A percentile compares a stretch with the other conserved stretches of the same genome.
These are phyloP conservation scores for Thermothelomyces thermophilus DNA, from an alignment of 2,329 filamentous ascomycete genomes.

Conservation along the genomic window DNA sequence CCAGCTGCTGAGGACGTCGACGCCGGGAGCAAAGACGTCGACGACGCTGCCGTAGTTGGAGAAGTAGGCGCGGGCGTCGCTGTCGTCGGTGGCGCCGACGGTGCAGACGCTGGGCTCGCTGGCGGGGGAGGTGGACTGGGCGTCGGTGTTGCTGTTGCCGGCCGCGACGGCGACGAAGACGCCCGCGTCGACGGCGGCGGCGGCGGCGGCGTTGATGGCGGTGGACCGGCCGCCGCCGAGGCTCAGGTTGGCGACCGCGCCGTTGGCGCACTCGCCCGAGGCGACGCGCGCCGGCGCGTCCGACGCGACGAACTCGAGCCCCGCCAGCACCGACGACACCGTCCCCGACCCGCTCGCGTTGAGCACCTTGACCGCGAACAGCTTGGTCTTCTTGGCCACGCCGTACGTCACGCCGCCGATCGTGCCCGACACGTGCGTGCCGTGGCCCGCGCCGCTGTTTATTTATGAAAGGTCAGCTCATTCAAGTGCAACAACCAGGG, in stretches of 20 bases:
- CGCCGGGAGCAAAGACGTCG: conserved; percentile 47
- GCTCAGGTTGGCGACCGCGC: conserved; percentile 50
- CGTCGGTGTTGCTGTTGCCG: conserved; percentile 41
- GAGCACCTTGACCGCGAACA: conserved; percentile 42
- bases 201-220: conserved; percentile 46
- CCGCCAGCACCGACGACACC: conserved; percentile 36
- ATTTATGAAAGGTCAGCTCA: no score
- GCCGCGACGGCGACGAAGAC: conserved; percentile 50
- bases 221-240: conserved; percentile 42
- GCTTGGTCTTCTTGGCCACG: conserved; percentile 38
- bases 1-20: conserved; percentile 42
- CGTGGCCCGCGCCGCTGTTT: conserved; percentile 36
- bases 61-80: conserved; percentile 35
- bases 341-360: conserved; percentile 32
- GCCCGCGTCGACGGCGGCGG: conserved; percentile 38
- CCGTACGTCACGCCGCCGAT: conserved; percentile 38
- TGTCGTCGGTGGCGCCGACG: conserved; percentile 41
- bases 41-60: conserved; percentile 46
- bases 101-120: conserved; percentile 44
- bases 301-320: conserved; percentile 36
- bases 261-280: conserved; percentile 31
- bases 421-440: conserved; percentile 42
- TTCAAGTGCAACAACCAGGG: no score
- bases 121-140: conserved; percentile 39
- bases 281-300: conserved; percentile 29